Evolutionary conservation across 345 rosid genomes (phyloP).

Genomic region (Cardiospermum halicacabum): DNA sequence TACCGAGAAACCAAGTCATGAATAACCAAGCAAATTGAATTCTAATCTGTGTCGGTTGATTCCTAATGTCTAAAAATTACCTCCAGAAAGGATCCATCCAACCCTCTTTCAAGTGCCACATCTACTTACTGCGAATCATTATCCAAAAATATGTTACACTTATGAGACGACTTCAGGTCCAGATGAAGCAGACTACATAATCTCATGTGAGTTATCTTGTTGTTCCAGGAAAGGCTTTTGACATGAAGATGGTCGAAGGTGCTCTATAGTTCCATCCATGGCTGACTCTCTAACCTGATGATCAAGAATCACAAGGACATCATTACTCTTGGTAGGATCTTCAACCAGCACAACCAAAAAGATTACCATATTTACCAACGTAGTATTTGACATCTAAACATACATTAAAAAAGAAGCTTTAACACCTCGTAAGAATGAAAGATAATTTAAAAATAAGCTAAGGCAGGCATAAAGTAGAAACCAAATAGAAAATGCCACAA

Average conservation of each 20-base stretch:
- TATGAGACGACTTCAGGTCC: conserved; percentile 47
- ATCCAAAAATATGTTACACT: too few relatives aligned
- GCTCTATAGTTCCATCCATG: conserved; percentile 57
- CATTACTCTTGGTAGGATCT: conserved; percentile 61
- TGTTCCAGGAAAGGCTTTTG: conserved; percentile 70
- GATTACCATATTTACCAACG: not conserved
- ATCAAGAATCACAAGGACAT: conserved; percentile 59
- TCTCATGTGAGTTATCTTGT: conserved; percentile 66
- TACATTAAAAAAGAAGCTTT: not conserved
- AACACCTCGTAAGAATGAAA: not conserved
- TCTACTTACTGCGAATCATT: too few relatives aligned
- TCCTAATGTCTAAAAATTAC: too few relatives aligned
- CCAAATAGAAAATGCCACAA: not conserved
- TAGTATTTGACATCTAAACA: not conserved
- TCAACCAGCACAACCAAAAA: conserved; percentile 53
- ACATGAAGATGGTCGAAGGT: conserved; percentile 39
- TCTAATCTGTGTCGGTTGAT: too few relatives aligned
- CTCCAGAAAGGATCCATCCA: too few relatives aligned
- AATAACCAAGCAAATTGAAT: too few relatives aligned
- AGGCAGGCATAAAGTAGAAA: too few relatives aligned
- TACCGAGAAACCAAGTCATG: too few relatives aligned
- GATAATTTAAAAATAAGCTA: not conserved
- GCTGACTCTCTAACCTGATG: conserved; percentile 65
- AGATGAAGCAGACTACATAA: conserved; percentile 48
- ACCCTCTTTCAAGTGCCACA: too few relatives aligned